Percentiles rank a stretch among this genome's conserved stretches.
Evolutionary conservation across 148 eudicot species (phyloP).

Genomic region (Salicornia ramosissima): DNA sequence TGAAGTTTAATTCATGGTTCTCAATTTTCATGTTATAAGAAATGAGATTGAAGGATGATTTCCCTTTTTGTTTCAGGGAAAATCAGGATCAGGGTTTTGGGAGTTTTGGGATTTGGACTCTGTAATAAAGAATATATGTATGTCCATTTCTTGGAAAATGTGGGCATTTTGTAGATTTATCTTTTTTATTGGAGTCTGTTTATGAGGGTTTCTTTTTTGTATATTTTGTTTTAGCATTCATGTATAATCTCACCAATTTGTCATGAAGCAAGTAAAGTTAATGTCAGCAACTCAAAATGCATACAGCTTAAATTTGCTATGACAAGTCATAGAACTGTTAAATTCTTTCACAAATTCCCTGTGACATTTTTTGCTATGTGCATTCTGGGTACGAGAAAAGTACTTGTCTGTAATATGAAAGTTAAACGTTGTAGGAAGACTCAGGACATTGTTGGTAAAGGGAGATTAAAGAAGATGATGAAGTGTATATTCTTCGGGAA

Average conservation of each 20-base stretch:
- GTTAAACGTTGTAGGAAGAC: slow-evolving; percentile 34
- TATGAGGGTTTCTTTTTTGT: background rate
- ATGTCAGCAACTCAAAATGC: background rate
- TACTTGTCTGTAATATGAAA: slow-evolving; percentile 39
- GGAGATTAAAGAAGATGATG: slow-evolving; percentile 52
- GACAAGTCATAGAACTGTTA: background rate
- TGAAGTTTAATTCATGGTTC: slow-evolving; percentile 5
- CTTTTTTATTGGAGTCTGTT: background rate
- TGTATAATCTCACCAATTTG: background rate
- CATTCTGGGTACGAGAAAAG: slow-evolving; percentile 15
- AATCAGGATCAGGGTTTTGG: slow-evolving; percentile 15
- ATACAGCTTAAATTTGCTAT: background rate
- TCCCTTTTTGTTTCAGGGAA: background rate
- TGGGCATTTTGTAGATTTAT: slow-evolving; percentile 3
- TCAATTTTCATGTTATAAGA: slow-evolving; percentile 3
- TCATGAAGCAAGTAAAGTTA: background rate
- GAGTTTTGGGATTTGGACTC: slow-evolving; percentile 16
- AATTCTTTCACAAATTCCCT: background rate
- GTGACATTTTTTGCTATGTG: slow-evolving; percentile 25
- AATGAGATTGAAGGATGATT: background rate
- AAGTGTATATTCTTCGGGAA: slow-evolving; percentile 73
- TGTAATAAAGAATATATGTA: background rate
- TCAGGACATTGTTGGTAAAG: slow-evolving; percentile 23
- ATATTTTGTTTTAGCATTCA: background rate
- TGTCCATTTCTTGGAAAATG: background rate